Conservation (phyloP, 2,329 filamentous ascomycete genomes). For the Penicillium sp. region DNA sequence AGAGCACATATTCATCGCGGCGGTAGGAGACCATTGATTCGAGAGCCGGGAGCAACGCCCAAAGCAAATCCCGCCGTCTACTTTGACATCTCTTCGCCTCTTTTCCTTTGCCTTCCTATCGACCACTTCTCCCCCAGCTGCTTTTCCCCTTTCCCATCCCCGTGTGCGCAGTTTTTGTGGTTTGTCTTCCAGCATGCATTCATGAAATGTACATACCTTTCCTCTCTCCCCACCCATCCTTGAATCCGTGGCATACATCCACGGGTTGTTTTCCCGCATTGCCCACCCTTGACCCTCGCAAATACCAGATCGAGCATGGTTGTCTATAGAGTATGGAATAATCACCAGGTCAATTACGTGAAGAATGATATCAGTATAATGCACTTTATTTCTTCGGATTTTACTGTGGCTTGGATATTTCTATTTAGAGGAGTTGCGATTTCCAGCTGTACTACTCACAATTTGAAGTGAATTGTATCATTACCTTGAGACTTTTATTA, state of each 20-base stretch:
- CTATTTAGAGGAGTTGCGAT: background rate
- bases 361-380: conserved; percentile 29
- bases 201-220: conserved; percentile 36
- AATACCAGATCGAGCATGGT: conserved; percentile 29
- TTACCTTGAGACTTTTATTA: background rate
- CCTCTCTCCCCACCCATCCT: conserved; percentile 11
- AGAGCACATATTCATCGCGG: background rate
- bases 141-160: conserved; percentile 11
- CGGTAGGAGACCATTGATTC: conserved; percentile 1
- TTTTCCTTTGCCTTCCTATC: conserved; percentile 5
- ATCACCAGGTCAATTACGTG: conserved; percentile 27
- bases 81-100: background rate
- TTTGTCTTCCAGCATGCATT: conserved; percentile 27
- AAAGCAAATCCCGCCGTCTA: background rate
- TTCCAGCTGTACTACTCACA: background rate
- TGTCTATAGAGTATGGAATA: conserved; percentile 34
- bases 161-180: conserved; percentile 16
- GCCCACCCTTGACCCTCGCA: conserved; percentile 20
- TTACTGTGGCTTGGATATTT: background rate
- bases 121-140: conserved; percentile 5
- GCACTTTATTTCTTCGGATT: conserved; percentile 8
- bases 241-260: conserved; percentile 13
- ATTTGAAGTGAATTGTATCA: background rate
- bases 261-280: conserved; percentile 18
- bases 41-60: background rate